A percentile compares a stretch with the other conserved stretches of the same genome.
Conservation (phyloP, 192 early-diverging fungal genomes). For the Linnemannia zychae region DNA sequence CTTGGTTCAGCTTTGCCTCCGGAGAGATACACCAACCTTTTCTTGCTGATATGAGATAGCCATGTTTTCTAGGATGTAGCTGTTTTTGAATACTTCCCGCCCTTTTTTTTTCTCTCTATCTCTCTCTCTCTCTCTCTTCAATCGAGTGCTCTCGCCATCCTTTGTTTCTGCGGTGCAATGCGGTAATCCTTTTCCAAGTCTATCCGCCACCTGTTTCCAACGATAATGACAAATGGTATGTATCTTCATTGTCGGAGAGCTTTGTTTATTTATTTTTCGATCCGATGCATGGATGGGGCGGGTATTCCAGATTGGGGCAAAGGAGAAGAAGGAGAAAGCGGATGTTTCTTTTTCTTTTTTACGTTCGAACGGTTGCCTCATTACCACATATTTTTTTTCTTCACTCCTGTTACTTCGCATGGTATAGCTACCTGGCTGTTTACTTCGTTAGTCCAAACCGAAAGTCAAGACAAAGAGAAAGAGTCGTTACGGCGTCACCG, state of each 20-base stretch:
- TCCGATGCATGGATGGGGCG: neutral
- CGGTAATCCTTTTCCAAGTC: neutral
- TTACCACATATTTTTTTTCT: neutral
- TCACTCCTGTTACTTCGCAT: neutral
- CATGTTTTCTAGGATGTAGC: neutral
- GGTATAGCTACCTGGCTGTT: neutral
- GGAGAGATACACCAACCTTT: neutral
- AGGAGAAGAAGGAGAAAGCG: neutral
- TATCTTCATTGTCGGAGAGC: neutral
- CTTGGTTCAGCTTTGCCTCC: neutral
- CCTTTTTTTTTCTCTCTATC: neutral
- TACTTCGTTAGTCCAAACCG: neutral
- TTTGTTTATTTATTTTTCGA: neutral
- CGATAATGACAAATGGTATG: neutral
- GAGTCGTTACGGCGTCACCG: neutral
- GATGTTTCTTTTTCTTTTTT: neutral
- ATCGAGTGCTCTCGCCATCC: neutral
- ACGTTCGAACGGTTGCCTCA: neutral
- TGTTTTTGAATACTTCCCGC: neutral
- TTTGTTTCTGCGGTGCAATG: slow-evolving; percentile 10
- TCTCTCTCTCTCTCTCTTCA: no score
- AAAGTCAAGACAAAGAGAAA: neutral
- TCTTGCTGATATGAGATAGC: neutral
- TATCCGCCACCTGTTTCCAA: neutral
- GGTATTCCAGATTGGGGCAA: slow-evolving; percentile 1